Evolutionary conservation across 164 flowering plant species (phyloP).

Genomic region (Annona cherimola): DNA sequence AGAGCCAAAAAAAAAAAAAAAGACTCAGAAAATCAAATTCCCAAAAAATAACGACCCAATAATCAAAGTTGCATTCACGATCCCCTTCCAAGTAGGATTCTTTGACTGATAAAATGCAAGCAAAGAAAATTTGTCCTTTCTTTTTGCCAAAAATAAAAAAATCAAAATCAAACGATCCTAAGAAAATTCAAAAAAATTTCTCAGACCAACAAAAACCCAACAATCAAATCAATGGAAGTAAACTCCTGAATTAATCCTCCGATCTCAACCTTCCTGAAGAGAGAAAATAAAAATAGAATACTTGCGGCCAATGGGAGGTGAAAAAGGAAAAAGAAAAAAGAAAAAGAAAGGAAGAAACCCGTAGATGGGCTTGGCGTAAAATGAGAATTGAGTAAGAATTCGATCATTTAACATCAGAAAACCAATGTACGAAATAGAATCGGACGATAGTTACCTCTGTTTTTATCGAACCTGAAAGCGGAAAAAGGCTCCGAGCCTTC

Average conservation of each 20-base stretch:
- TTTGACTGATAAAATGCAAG: neutral
- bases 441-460: neutral
- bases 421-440: neutral
- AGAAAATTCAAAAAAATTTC: neutral
- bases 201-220: neutral
- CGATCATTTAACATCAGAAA: neutral
- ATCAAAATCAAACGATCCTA: neutral
- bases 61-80: neutral
- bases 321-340: too few species aligned
- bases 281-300: neutral
- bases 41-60: neutral
- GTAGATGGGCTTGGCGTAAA: neutral
- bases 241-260: neutral
- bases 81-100: neutral
- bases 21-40: neutral
- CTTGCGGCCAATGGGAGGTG: neutral
- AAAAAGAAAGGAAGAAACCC: neutral
- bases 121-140: too few species aligned
- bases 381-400: neutral
- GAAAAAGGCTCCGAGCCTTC: neutral
- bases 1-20: too few species aligned
- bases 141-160: neutral
- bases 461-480: neutral
- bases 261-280: neutral
- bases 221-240: neutral